Evolutionary conservation across 345 rosid species (phyloP), one percentile per base, ranked within the genome.

Genomic region (Passiflora organensis): DNA sequence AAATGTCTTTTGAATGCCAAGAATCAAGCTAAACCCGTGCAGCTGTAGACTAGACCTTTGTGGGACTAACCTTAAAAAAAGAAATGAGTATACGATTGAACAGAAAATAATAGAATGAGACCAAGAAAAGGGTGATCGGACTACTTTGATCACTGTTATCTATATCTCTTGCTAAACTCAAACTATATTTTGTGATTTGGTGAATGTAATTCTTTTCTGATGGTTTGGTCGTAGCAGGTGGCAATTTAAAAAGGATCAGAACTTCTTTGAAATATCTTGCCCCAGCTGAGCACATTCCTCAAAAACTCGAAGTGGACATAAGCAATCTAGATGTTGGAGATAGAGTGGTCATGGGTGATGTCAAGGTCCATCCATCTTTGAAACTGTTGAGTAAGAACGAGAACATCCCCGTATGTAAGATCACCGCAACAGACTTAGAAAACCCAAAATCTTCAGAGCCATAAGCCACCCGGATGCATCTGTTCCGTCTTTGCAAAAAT

Each of bases 301-400:
- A 78, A 5, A 84, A 88, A 69, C 73, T 93, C 14, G 91, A 93
- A 74, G 83, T 89, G 47, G 99, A 93, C 19, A 71, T 89, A 54
- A 84, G 99, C 77, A 81, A 73, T 17, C 81, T 93, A 23, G 96
- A 88, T 63, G 69, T 84, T 32, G 96, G 72, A 51, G 96, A 86
- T 66, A 72, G 70, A 64, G 73, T 89, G 43, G 68, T 57, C 15
- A 64, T 91, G 80, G 56, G 43, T 22, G 94, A 91, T 28, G 51
- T 88, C 8, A 72, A 60, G 53, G 78, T 88, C 50, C 91, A 88
- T 74, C 79, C 86, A 4, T 71, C 95, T 3, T 15, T 84, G 76
- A 84, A 79, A 83, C 89, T 86, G 64, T 62, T 93, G 53, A 80
- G 91, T 72, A 86, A 81, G 84, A 78, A 80, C 23, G 86, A 81